Conservation (phyloP, 2,329 filamentous ascomycete genomes). For the Cercospora sp. region DNA sequence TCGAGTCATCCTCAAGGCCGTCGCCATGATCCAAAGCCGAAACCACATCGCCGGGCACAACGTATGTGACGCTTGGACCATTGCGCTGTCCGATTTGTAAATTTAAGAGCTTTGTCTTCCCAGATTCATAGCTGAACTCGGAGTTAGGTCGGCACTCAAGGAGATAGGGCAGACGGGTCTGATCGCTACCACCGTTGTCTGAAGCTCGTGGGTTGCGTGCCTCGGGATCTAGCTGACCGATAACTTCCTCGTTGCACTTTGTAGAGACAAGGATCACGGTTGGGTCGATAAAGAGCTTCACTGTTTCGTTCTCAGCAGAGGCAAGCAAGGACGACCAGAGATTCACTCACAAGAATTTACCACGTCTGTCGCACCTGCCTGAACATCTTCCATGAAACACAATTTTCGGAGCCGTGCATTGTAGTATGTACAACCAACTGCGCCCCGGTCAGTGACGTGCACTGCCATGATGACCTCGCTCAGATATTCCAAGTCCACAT, state of each 20-base stretch:
- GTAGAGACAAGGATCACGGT: constrained; percentile 61
- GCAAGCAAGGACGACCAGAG: background rate
- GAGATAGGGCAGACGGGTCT: constrained; percentile 58
- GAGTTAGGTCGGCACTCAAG: constrained; percentile 68
- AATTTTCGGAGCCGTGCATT: constrained; percentile 68
- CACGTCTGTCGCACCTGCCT: constrained; percentile 64
- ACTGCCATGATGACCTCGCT: constrained; percentile 79
- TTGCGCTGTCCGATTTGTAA: constrained; percentile 56
- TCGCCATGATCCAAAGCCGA: constrained; percentile 42
- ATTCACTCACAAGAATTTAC: constrained; percentile 47
- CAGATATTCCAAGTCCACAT: constrained; percentile 23
- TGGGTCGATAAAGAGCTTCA: constrained; percentile 63
- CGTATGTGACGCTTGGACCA: constrained; percentile 55
- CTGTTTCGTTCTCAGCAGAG: constrained; percentile 42
- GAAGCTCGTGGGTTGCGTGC: constrained; percentile 33
- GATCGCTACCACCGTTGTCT: constrained; percentile 41
- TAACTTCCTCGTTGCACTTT: constrained; percentile 54
- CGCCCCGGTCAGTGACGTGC: constrained; percentile 68
- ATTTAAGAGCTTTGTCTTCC: constrained; percentile 64
- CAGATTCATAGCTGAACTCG: constrained; percentile 71
- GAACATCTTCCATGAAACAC: constrained; percentile 75
- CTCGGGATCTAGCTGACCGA: constrained; percentile 49
- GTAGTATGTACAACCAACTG: constrained; percentile 84
- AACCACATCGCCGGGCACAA: constrained; percentile 60
- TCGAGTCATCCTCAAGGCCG: constrained; percentile 47